Percentiles rank a stretch among this genome's conserved stretches.
Evolutionary conservation across 345 rosid genomes (phyloP).

Genomic region (Rubroshorea leprosula): DNA sequence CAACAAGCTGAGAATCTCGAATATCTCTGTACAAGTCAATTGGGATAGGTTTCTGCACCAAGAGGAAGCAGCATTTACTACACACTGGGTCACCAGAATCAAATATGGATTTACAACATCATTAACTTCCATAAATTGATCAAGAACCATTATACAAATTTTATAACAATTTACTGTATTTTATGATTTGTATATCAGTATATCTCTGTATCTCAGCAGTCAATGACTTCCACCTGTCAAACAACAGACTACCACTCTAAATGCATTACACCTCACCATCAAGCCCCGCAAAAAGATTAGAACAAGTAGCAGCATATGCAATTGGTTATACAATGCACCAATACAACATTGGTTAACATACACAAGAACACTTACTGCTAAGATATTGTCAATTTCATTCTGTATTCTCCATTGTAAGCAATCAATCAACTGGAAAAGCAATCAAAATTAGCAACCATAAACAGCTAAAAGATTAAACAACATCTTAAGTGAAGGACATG

Average conservation of each 20-base stretch:
- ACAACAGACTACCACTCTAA: too few relatives aligned
- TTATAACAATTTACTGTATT: too few relatives aligned
- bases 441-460: neutral
- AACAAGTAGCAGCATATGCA: too few relatives aligned
- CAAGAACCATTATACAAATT: too few relatives aligned
- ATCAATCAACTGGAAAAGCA: conserved; percentile 54
- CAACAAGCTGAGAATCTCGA: conserved; percentile 88
- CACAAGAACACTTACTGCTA: conserved; percentile 44
- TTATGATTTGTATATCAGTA: too few relatives aligned
- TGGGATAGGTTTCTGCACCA: conserved; percentile 26
- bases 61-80: neutral
- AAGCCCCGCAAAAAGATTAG: too few relatives aligned
- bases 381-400: conserved; percentile 70
- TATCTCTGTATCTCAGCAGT: too few relatives aligned
- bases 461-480: neutral
- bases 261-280: too few relatives aligned
- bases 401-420: conserved; percentile 79
- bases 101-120: neutral
- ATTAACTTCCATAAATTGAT: neutral
- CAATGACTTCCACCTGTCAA: too few relatives aligned
- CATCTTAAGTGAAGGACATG: neutral
- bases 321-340: too few relatives aligned
- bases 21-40: conserved; percentile 69
- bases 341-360: too few relatives aligned
- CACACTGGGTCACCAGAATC: neutral